These are phyloP conservation scores for Brasilioporus rufonigricans DNA, from an alignment of 768 basidiomycete genomes.

Conservation along the genomic window DNA sequence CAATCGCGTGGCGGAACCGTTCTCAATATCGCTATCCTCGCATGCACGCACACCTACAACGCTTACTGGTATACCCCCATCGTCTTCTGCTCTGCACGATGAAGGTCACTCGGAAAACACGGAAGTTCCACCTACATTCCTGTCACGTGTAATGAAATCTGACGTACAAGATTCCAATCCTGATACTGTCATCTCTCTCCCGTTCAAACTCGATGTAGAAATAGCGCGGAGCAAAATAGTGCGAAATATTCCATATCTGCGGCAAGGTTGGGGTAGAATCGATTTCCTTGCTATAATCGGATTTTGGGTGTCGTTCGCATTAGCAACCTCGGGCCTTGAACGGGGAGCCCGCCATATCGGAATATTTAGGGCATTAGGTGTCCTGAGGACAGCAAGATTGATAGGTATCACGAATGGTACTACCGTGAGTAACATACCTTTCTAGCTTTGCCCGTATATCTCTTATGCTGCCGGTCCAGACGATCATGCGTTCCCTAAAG, in stretches of 20 bases:
- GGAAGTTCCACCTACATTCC: conserved; percentile 43
- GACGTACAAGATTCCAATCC: conserved; percentile 37
- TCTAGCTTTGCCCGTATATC: background rate
- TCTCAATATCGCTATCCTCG: conserved; percentile 44
- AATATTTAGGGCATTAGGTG: conserved; percentile 84
- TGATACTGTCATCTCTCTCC: conserved; percentile 44
- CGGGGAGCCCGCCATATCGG: conserved; percentile 70
- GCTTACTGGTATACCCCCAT: background rate
- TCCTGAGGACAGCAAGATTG: conserved; percentile 77
- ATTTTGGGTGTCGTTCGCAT: conserved; percentile 82
- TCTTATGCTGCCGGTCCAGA: conserved; percentile 34
- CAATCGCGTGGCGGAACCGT: conserved; percentile 50
- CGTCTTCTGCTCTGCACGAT: conserved; percentile 9
- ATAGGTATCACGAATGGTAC: conserved; percentile 90
- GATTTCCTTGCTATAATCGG: conserved; percentile 82
- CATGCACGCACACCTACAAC: conserved; percentile 12
- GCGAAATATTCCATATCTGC: conserved; percentile 79
- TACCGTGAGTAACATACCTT: conserved; percentile 51
- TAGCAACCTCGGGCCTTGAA: conserved; percentile 69
- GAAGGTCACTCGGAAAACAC: conserved; percentile 37
- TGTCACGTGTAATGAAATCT: conserved; percentile 47
- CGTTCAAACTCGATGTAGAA: conserved; percentile 58
- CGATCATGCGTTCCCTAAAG: conserved; percentile 92
- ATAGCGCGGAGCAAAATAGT: conserved; percentile 54
- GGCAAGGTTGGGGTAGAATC: conserved; percentile 90